These are phyloP conservation scores for Emergomyces pasteurianus DNA, from an alignment of 2,329 filamentous ascomycete genomes.

Conservation along the genomic window DNA sequence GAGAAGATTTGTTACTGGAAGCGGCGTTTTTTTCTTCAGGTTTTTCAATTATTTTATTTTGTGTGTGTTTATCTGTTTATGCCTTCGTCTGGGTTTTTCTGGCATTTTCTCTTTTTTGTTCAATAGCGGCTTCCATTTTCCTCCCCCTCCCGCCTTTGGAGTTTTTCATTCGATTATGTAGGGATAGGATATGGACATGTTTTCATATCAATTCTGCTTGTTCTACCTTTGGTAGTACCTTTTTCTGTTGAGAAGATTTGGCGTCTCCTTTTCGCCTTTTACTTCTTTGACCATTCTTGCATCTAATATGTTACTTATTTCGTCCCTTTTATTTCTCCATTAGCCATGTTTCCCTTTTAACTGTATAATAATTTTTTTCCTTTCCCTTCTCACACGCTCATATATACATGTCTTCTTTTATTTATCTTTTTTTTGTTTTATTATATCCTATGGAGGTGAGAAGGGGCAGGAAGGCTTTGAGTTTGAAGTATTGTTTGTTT, in stretches of 20 bases:
- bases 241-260: background rate
- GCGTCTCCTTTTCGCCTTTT: background rate
- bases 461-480: background rate
- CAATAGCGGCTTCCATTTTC: background rate
- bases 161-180: background rate
- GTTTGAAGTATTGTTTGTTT: background rate
- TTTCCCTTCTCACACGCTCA: background rate
- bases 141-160: background rate
- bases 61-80: background rate
- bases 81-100: background rate
- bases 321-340: background rate
- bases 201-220: background rate
- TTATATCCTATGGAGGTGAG: background rate
- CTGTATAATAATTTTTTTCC: conserved; percentile 1
- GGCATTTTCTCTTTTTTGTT: background rate
- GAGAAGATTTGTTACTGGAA: background rate
- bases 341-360: background rate
- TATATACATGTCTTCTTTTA: background rate
- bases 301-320: background rate
- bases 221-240: background rate
- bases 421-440: background rate
- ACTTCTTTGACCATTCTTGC: background rate
- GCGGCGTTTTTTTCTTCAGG: background rate
- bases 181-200: conserved; percentile 5
- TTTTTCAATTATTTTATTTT: background rate